Percentiles rank a stretch among this genome's conserved stretches.
phyloP scores from a whole-genome alignment of 1,139 yeast species.

The Dujonia santamariae region DNA sequence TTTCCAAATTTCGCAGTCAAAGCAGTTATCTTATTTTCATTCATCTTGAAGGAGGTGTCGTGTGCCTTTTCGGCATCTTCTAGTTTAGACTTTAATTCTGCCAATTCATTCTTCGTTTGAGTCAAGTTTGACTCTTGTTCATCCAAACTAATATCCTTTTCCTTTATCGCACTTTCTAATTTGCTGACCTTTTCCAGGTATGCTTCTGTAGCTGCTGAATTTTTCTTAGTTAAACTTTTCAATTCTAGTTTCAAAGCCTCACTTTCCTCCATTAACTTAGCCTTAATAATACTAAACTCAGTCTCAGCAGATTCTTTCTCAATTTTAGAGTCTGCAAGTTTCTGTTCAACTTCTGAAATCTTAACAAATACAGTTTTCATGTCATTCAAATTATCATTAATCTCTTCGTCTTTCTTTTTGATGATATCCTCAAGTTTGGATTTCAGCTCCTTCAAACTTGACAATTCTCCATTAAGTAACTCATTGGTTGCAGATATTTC shows the following conservation, averaged over 20 bases:
- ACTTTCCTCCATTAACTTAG: neutral
- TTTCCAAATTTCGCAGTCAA: conserved; percentile 6
- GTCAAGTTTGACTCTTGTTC: neutral
- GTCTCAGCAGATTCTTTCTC: neutral
- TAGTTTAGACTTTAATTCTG: neutral
- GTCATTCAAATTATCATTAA: neutral
- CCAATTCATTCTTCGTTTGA: neutral
- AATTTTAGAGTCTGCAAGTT: neutral
- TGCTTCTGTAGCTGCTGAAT: neutral
- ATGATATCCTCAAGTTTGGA: neutral
- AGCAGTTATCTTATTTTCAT: neutral
- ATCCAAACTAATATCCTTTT: neutral
- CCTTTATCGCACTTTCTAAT: neutral
- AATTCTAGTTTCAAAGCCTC: neutral
- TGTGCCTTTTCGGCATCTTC: conserved; percentile 2
- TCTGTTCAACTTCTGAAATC: neutral
- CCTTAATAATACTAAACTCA: neutral
- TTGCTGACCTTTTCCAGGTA: too few species aligned
- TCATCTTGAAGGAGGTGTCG: neutral
- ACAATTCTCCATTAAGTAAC: neutral
- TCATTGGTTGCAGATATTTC: neutral
- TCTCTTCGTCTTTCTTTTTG: neutral
- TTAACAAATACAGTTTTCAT: too few species aligned
- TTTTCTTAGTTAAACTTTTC: neutral
- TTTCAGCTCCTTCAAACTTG: neutral